These are phyloP conservation scores for Colletotrichum agaves DNA, from an alignment of 2,329 filamentous ascomycete species.

Conservation along the genomic window DNA sequence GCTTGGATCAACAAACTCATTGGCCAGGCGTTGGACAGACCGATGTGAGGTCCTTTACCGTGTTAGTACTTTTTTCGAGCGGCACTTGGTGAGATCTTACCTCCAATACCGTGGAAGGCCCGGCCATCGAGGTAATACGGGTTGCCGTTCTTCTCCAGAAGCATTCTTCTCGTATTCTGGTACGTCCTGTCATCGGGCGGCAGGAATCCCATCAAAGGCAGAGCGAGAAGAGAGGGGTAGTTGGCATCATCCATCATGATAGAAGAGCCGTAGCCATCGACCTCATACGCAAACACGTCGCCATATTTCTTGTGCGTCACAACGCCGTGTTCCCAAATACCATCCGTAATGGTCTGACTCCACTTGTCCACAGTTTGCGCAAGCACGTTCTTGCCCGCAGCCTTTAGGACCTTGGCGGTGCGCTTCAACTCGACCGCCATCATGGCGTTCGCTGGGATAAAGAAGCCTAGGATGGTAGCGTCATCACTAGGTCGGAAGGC, in stretches of 20 bases:
- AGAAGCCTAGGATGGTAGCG: conserved; percentile 91
- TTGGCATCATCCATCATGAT: conserved; percentile 94
- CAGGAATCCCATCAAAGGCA: conserved; percentile 83
- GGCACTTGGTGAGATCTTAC: conserved; percentile 54
- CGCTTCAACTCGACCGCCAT: conserved; percentile 90
- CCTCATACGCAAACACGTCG: conserved; percentile 85
- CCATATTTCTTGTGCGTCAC: conserved; percentile 80
- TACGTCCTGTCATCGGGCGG: conserved; percentile 75
- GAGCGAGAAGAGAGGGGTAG: conserved; percentile 80
- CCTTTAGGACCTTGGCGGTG: conserved; percentile 75
- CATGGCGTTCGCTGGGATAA: conserved; percentile 96
- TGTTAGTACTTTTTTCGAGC: neutral
- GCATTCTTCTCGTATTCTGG: conserved; percentile 83
- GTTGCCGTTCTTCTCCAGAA: conserved; percentile 80
- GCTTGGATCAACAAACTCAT: conserved; percentile 95
- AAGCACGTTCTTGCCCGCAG: conserved; percentile 65
- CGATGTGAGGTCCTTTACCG: conserved; percentile 71
- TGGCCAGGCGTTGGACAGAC: conserved; percentile 92
- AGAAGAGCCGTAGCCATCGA: conserved; percentile 85
- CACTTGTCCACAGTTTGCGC: conserved; percentile 67
- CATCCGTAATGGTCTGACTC: conserved; percentile 74
- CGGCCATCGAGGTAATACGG: conserved; percentile 86
- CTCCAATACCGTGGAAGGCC: conserved; percentile 89
- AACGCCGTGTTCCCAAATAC: conserved; percentile 87
- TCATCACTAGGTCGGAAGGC: conserved; percentile 97